Evolutionary conservation across 352 stramenopile species (phyloP).

Genomic region (Hyaloperonospora arabidopsidis): DNA sequence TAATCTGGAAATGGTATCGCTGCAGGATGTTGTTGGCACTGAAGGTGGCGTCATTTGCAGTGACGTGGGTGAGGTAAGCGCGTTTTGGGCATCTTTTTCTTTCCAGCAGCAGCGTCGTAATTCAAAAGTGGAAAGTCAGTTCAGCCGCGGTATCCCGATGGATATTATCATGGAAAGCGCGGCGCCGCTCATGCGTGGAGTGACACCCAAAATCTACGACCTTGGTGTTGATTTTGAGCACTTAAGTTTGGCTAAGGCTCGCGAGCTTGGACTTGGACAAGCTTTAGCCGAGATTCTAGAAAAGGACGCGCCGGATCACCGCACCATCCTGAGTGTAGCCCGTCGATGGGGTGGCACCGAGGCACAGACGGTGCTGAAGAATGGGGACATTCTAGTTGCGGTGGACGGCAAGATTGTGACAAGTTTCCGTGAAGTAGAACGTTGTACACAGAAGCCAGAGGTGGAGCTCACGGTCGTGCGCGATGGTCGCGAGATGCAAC

Average conservation of each 20-base stretch:
- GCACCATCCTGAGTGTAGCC: slow-evolving; percentile 74
- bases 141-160: slow-evolving; percentile 81
- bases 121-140: slow-evolving; percentile 79
- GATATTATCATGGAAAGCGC: slow-evolving; percentile 86
- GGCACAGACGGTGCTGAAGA: slow-evolving; percentile 54
- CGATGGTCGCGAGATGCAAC: slow-evolving; percentile 56
- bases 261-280: slow-evolving; percentile 80
- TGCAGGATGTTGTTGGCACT: slow-evolving; percentile 76
- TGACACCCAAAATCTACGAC: slow-evolving; percentile 69
- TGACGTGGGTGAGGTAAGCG: slow-evolving; percentile 55
- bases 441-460: slow-evolving; percentile 64
- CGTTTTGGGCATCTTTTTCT: slow-evolving; percentile 85
- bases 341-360: slow-evolving; percentile 72
- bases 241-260: slow-evolving; percentile 83
- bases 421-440: slow-evolving; percentile 82
- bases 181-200: slow-evolving; percentile 55
- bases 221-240: slow-evolving; percentile 83
- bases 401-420: slow-evolving; percentile 79
- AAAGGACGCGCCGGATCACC: slow-evolving; percentile 52
- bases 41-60: slow-evolving; percentile 80
- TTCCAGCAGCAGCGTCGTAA: slow-evolving; percentile 71
- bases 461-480: slow-evolving; percentile 83
- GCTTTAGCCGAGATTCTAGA: slow-evolving; percentile 70
- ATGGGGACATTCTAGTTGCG: slow-evolving; percentile 82
- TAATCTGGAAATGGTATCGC: slow-evolving; percentile 81